Conservation (phyloP, 495 filamentous ascomycete species). For the Neurospora tetraspora region DNA sequence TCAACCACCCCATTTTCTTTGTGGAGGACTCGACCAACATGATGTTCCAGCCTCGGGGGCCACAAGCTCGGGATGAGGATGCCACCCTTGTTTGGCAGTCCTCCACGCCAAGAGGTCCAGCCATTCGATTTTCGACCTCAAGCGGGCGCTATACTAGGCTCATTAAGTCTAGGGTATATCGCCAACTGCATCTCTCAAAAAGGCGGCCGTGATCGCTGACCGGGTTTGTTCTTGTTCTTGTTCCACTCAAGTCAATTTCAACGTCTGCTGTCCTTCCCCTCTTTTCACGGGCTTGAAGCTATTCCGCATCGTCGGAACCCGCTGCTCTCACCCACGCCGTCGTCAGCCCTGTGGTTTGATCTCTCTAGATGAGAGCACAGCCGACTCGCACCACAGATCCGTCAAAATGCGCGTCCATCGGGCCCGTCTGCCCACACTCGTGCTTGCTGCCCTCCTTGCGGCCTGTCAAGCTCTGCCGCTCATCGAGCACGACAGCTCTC, state of each 20-base stretch:
- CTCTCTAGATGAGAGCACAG: neutral
- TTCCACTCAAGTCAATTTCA: neutral
- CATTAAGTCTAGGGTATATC: neutral
- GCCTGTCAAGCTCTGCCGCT: constrained; percentile 8
- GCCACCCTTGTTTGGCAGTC: neutral
- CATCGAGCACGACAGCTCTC: constrained; percentile 2
- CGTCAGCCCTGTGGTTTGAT: neutral
- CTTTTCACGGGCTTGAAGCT: neutral
- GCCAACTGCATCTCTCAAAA: neutral
- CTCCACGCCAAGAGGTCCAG: neutral
- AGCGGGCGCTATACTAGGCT: neutral
- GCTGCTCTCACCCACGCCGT: neutral
- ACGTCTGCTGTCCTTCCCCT: neutral
- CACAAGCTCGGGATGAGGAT: neutral
- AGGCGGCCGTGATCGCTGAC: neutral
- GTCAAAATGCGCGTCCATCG: constrained; percentile 13
- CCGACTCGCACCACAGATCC: neutral
- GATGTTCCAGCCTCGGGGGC: neutral
- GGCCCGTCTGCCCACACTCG: neutral
- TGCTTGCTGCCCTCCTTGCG: constrained; percentile 1
- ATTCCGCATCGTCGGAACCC: neutral
- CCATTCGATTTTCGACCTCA: neutral
- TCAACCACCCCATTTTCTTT: constrained; percentile 16
- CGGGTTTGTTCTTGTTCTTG: neutral
- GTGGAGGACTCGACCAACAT: neutral